phyloP scores from a whole-genome alignment of 495 filamentous ascomycete species.

The Hyaloscypha hepaticicola region DNA sequence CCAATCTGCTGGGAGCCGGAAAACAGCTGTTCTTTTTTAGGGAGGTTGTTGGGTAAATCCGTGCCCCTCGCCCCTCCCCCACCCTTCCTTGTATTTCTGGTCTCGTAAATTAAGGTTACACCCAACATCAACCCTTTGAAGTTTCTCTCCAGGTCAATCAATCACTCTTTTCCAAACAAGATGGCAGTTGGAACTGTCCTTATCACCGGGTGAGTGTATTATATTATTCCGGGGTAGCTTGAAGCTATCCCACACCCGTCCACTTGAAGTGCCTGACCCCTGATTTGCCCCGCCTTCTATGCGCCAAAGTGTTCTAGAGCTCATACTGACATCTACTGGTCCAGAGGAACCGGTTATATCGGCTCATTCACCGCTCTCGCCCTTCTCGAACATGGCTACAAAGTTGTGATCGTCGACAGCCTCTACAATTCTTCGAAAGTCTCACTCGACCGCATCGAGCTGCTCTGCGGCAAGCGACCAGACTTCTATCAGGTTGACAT shows the following conservation, averaged over 20 bases:
- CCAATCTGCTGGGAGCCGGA: neutral
- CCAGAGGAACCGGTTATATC: conserved; percentile 96
- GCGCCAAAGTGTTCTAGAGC: conserved; percentile 1
- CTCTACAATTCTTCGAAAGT: conserved; percentile 94
- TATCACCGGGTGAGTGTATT: conserved; percentile 75
- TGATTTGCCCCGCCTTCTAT: conserved; percentile 18
- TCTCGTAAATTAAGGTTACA: neutral
- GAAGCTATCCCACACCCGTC: neutral
- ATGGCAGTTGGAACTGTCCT: conserved; percentile 83
- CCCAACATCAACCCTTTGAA: neutral
- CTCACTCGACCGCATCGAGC: conserved; percentile 86
- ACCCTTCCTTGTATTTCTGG: neutral
- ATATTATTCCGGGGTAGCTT: neutral
- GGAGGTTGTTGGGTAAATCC: neutral
- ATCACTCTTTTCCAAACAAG: conserved; percentile 29
- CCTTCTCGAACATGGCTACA: conserved; percentile 89
- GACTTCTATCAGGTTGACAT: conserved; percentile 84
- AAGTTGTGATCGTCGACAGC: conserved; percentile 93
- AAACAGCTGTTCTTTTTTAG: neutral
- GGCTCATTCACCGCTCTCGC: conserved; percentile 94
- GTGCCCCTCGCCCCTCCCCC: neutral
- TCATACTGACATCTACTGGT: conserved; percentile 23
- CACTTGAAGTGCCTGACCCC: neutral
- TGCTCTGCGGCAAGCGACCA: conserved; percentile 87
- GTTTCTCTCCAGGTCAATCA: neutral